Evolutionary conservation across 2,329 filamentous ascomycete genomes (phyloP).

Genomic region (Fonsecaea monophora): DNA sequence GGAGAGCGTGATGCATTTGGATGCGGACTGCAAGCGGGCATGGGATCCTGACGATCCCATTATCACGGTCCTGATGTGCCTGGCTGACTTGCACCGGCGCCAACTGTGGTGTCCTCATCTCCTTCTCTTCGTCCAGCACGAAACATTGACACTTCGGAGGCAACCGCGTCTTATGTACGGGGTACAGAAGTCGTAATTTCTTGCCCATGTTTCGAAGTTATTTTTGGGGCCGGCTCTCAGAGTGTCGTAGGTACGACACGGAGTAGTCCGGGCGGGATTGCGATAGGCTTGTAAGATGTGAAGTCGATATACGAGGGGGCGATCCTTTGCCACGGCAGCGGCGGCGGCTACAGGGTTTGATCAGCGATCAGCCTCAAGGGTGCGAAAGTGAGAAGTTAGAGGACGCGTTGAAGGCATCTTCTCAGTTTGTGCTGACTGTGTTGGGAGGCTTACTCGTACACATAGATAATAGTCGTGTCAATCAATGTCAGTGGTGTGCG

Average conservation of each 20-base stretch:
- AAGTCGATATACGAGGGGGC: constrained; percentile 2
- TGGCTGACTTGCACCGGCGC: background rate
- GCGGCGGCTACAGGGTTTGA: background rate
- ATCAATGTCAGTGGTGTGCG: background rate
- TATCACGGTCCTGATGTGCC: background rate
- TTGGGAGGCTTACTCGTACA: background rate
- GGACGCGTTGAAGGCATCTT: background rate
- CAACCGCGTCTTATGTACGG: background rate
- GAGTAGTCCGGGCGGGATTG: background rate
- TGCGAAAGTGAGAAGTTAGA: background rate
- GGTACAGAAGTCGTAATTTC: background rate
- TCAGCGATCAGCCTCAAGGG: background rate
- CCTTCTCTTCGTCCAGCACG: background rate
- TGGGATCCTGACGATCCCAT: background rate
- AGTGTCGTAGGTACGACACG: background rate
- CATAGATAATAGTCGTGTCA: background rate
- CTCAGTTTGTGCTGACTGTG: constrained; percentile 6
- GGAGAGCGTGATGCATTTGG: background rate
- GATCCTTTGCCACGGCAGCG: background rate
- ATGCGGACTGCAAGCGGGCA: background rate
- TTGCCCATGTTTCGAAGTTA: constrained; percentile 5
- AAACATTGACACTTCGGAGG: background rate
- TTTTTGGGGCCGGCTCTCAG: background rate
- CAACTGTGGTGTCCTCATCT: background rate
- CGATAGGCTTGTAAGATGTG: background rate